Conservation (phyloP, 2,329 filamentous ascomycete species). For the Blastomyces emzantsi region DNA sequence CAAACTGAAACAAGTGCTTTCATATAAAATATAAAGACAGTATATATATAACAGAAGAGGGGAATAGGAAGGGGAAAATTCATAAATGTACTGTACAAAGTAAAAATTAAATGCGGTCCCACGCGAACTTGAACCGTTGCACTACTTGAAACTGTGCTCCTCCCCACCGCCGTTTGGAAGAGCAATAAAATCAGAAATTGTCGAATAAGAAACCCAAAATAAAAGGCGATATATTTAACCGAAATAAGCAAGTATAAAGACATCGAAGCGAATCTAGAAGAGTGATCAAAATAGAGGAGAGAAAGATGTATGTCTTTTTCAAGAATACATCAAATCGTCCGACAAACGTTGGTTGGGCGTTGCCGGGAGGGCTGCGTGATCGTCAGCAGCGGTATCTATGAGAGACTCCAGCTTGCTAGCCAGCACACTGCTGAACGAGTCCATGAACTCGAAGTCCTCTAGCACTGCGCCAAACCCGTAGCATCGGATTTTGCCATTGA, state of each 20-base stretch:
- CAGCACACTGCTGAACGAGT: conserved; percentile 65
- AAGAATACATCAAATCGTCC: conserved; percentile 15
- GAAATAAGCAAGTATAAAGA: not conserved
- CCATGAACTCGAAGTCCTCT: conserved; percentile 57
- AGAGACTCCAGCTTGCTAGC: conserved; percentile 41
- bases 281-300: not conserved
- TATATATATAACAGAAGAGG: not conserved
- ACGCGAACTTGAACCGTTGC: not conserved
- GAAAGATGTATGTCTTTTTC: conserved; percentile 6
- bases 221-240: not conserved
- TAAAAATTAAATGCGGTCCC: not conserved
- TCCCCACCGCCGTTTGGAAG: not conserved
- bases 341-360: not conserved
- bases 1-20: not conserved
- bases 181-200: not conserved
- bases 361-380: not conserved
- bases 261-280: not conserved
- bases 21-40: not conserved
- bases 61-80: not conserved
- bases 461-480: conserved; percentile 72
- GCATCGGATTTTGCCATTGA: conserved; percentile 75
- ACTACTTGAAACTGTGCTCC: too few relatives aligned
- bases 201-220: not conserved
- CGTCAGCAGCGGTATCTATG: not conserved
- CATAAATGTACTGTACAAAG: not conserved